Conservation (phyloP, 768 basidiomycete species). For the Lentinula raphanica region DNA sequence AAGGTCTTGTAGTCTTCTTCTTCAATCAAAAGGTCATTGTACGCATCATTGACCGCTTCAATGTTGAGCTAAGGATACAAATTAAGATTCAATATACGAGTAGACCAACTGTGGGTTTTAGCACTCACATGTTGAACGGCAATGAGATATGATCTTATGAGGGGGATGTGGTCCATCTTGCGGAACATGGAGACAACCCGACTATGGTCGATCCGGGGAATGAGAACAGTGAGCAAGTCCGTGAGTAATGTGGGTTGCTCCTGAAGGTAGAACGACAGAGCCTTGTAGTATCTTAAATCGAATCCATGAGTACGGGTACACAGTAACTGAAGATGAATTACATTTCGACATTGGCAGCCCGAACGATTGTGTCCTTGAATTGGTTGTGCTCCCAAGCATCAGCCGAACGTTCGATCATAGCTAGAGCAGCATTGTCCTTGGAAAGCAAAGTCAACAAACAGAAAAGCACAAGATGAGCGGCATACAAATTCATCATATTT, state of each 20-base stretch:
- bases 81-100: conserved; percentile 3
- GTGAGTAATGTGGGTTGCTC: conserved; percentile 92
- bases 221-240: conserved; percentile 87
- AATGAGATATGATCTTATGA: conserved; percentile 94
- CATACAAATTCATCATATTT: conserved; percentile 93
- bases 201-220: conserved; percentile 90
- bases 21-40: conserved; percentile 96
- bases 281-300: conserved; percentile 79
- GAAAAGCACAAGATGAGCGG: conserved; percentile 9
- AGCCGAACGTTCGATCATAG: conserved; percentile 98
- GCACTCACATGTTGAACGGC: conserved; percentile 80
- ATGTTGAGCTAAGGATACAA: conserved; percentile 84
- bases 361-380: conserved; percentile 97
- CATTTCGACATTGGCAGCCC: conserved; percentile 98
- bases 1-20: conserved; percentile 99
- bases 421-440: conserved; percentile 93
- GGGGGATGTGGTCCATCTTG: conserved; percentile 91
- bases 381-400: conserved; percentile 99
- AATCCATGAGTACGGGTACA: not conserved
- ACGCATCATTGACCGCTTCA: conserved; percentile 96
- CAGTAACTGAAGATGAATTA: conserved; percentile 30
- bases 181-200: conserved; percentile 96
- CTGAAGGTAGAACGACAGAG: conserved; percentile 89
- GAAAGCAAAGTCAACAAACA: not conserved
- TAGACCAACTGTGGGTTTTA: not conserved